These are phyloP conservation scores for Plasmodium gonderi DNA, from an alignment of 169 alveolate species.

Conservation along the genomic window DNA sequence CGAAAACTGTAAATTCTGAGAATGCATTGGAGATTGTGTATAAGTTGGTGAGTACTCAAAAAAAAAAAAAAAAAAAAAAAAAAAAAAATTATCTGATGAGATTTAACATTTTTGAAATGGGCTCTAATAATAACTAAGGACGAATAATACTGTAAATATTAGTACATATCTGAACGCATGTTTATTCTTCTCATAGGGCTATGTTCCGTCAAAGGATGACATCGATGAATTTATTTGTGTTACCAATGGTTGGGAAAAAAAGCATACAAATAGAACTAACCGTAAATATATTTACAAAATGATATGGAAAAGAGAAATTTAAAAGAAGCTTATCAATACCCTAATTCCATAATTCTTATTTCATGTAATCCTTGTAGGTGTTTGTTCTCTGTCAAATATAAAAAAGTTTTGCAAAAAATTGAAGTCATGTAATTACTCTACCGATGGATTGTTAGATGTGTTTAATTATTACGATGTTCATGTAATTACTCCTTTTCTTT, in stretches of 20 bases:
- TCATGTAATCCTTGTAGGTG: neutral
- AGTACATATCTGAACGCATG: neutral
- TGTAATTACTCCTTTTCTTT: neutral
- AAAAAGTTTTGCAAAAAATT: constrained; percentile 51
- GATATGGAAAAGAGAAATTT: neutral
- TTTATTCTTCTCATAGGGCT: constrained; percentile 45
- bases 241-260: constrained; percentile 39
- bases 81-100: neutral
- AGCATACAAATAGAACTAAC: neutral
- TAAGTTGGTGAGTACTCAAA: constrained; percentile 16
- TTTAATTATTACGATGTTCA: constrained; percentile 24
- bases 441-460: constrained; percentile 36
- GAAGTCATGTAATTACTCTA: neutral
- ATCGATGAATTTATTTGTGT: constrained; percentile 25
- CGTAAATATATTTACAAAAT: neutral
- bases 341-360: neutral
- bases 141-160: too few species aligned
- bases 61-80: neutral
- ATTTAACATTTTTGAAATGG: neutral
- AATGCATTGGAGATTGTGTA: constrained; percentile 35
- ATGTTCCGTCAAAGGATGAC: constrained; percentile 62
- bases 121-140: too few species aligned
- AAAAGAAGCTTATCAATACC: neutral
- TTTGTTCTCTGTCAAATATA: constrained; percentile 42
- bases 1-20: constrained; percentile 18